Conservation (phyloP, 2,329 filamentous ascomycete genomes). For the Fusarium subtropicale region DNA sequence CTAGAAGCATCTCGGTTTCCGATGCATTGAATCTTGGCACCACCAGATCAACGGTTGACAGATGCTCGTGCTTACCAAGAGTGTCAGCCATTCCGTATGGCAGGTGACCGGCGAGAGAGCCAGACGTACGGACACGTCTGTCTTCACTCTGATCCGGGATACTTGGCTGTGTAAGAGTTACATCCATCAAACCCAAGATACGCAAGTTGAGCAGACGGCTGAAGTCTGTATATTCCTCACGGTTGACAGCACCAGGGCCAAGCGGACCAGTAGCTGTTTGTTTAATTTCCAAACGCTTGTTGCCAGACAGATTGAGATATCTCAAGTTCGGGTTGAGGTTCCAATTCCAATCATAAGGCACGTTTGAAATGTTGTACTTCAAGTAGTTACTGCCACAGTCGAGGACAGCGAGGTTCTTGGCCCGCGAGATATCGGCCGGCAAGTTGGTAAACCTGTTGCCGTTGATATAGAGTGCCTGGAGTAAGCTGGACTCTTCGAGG, state of each 20-base stretch:
- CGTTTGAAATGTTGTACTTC: slow-evolving; percentile 99
- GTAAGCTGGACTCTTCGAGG: slow-evolving; percentile 85
- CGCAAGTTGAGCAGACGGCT: slow-evolving; percentile 84
- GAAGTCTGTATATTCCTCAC: slow-evolving; percentile 84
- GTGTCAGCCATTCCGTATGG: slow-evolving; percentile 98
- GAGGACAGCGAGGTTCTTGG: slow-evolving; percentile 89
- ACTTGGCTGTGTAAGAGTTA: slow-evolving; percentile 91
- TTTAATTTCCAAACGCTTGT: slow-evolving; percentile 94
- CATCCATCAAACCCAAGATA: slow-evolving; percentile 95
- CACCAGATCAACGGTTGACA: slow-evolving; percentile 95
- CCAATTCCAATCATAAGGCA: slow-evolving; percentile 99
- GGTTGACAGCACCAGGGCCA: slow-evolving; percentile 65
- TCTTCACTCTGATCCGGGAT: slow-evolving; percentile 97
- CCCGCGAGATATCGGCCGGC: slow-evolving; percentile 93
- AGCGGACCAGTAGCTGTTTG: slow-evolving; percentile 64
- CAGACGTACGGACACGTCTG: slow-evolving; percentile 93
- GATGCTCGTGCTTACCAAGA: slow-evolving; percentile 89
- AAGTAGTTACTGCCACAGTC: slow-evolving; percentile 95
- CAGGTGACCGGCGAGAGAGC: slow-evolving; percentile 89
- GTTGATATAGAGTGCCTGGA: slow-evolving; percentile 95
- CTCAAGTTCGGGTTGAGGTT: slow-evolving; percentile 96
- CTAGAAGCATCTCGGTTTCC: slow-evolving; percentile 89
- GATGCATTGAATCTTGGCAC: slow-evolving; percentile 91
- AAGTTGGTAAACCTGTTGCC: slow-evolving; percentile 98
- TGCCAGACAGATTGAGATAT: slow-evolving; percentile 95